These are phyloP conservation scores for Polysphondylium violaceum DNA, from an alignment of 78 protist genomes.

Conservation along the genomic window DNA sequence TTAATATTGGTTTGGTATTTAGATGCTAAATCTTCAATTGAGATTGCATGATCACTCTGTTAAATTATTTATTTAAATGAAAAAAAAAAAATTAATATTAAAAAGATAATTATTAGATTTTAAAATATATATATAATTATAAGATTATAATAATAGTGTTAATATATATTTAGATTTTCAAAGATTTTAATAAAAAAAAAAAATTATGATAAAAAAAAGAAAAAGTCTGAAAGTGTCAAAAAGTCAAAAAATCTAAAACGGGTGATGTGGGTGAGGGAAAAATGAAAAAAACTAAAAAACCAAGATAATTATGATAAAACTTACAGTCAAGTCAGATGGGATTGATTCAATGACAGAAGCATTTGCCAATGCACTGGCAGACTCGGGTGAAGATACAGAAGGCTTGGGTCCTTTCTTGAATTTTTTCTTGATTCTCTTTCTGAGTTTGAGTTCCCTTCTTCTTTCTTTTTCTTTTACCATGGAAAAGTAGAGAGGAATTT, in stretches of 20 bases:
- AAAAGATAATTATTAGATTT: not conserved
- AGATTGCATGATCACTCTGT: slow-evolving; percentile 46
- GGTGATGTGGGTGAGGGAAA: no score
- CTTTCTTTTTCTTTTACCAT: slow-evolving; percentile 61
- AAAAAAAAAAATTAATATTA: not conserved
- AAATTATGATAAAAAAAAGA: no score
- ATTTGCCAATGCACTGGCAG: not conserved
- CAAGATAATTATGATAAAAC: no score
- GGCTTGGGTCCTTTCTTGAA: not conserved
- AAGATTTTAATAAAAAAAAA: no score
- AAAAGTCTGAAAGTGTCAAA: no score
- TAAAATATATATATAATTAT: no score
- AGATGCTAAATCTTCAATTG: slow-evolving; percentile 43
- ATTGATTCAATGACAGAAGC: not conserved
- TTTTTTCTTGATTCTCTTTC: slow-evolving; percentile 51
- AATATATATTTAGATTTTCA: no score
- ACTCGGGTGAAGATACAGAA: not conserved
- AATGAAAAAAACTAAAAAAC: no score
- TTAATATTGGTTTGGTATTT: slow-evolving; percentile 26
- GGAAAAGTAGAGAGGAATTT: slow-evolving; percentile 59
- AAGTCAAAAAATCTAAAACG: no score
- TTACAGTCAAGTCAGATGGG: no score
- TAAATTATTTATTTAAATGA: not conserved
- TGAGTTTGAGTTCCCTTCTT: slow-evolving; percentile 34
- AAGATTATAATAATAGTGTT: no score